A percentile compares a stretch with the other conserved stretches of the same genome.
phyloP scores from a whole-genome alignment of 2,329 filamentous ascomycete genomes.

The Diplodia mutila region DNA sequence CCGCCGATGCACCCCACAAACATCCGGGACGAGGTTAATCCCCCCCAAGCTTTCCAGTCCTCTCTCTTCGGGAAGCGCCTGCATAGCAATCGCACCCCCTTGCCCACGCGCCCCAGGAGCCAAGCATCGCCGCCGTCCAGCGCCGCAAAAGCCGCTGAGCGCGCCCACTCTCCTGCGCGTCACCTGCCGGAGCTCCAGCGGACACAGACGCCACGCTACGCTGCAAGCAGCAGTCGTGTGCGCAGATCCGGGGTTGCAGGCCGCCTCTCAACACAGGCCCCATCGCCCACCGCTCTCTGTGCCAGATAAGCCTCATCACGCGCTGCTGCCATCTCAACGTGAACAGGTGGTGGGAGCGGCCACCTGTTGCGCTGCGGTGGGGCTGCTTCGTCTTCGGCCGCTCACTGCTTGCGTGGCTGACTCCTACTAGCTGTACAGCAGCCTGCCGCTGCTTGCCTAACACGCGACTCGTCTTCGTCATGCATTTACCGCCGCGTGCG shows the following conservation, averaged over 20 bases:
- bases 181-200: not conserved
- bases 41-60: not conserved
- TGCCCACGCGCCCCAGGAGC: not conserved
- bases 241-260: constrained; percentile 13
- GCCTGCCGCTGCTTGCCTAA: not conserved
- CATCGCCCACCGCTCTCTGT: constrained; percentile 8
- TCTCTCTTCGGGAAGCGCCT: not conserved
- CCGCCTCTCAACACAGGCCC: not conserved
- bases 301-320: constrained; percentile 10
- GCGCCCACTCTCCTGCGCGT: constrained; percentile 10
- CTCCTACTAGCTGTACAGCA: not conserved
- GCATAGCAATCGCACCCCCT: not conserved
- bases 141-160: constrained; percentile 15
- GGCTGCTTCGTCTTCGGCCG: not conserved
- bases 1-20: constrained; percentile 21
- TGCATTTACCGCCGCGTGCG: constrained; percentile 1
- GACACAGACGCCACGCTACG: not conserved
- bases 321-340: not conserved
- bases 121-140: constrained; percentile 1
- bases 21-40: not conserved
- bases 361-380: not conserved
- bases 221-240: constrained; percentile 10
- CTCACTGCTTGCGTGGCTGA: constrained; percentile 7
- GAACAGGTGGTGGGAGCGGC: not conserved
- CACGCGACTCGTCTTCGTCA: not conserved